Base-by-base conservation (phyloP, 306 rosid species). In the Clitoria ternatea region DNA sequence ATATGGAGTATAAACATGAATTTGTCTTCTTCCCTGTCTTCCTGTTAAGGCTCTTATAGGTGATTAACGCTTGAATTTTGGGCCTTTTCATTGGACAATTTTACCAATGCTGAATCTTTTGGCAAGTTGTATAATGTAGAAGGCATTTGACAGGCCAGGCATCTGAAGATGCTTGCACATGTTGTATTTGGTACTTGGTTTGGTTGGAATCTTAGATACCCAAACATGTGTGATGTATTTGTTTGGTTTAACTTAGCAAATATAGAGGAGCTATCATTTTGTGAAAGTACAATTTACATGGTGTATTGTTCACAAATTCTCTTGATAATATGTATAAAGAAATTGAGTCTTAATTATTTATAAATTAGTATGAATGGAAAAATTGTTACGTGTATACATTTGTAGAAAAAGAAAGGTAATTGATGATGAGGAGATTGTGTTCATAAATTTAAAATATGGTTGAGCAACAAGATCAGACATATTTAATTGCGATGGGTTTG, bases 181-280 rank as follows among this genome's bases (percentile, higher is more conserved):
- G 24, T 44, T 20, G 40, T 23, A 45, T 33, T 45, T 60, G 2
- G 23, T 33, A 2, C 40, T 33, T 35, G 70, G 70, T 61, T 44
- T 61, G 62, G 66, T 47, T 48, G 42, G 66, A 29, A 15, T 45
- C 61, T 33, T 61, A 15, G 52, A 35, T 35, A 62, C 63, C n/a
- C 36, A 35, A 36, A 13, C 15, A 61, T 49, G 49, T 14, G 12
- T 8, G 32, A 48, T 48, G 54, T 22, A 14, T 32, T 61, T 35
- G 13, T 26, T 61, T 73, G 62, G 23, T 73, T 73, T 49, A 30
- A 36, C 77, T 35, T 39, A 7, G 5, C 62, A 29, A 70, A 17
- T 32, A 40, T 70, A 19, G 45, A 17, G 37, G 6, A 29, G 19
- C 4, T 44, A 7, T 33, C 13, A 29, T 10, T 9, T 39, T 66